Percentiles rank a stretch among this genome's conserved stretches.
phyloP scores from a whole-genome alignment of 1,139 yeast genomes.

The Nakaseomyces uthaithaninus region DNA sequence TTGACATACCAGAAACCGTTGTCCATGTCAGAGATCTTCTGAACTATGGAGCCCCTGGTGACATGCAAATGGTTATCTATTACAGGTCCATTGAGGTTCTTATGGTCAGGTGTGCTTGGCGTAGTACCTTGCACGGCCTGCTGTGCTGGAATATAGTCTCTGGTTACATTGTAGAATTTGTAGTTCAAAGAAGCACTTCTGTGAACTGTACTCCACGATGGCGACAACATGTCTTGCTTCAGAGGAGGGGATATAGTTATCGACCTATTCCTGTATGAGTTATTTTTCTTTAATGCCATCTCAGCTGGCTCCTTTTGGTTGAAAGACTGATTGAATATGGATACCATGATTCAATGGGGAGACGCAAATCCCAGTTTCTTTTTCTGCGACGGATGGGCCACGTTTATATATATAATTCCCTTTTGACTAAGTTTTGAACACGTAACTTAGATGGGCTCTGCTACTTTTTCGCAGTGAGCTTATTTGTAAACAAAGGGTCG shows the following conservation, averaged over 20 bases:
- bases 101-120: neutral
- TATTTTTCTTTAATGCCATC: constrained; percentile 1
- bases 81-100: neutral
- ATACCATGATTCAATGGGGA: constrained; percentile 6
- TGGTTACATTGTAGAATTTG: constrained; percentile 10
- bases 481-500: too few relatives aligned
- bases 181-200: constrained; percentile 8
- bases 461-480: too few relatives aligned
- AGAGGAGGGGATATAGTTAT: constrained; percentile 4
- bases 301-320: neutral
- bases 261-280: neutral
- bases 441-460: too few relatives aligned
- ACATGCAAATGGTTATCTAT: constrained; percentile 11
- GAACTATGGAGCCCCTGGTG: constrained; percentile 20
- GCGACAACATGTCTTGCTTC: neutral
- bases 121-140: neutral
- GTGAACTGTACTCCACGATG: constrained; percentile 8
- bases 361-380: too few relatives aligned
- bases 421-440: too few relatives aligned
- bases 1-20: constrained; percentile 17
- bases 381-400: too few relatives aligned
- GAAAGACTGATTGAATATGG: constrained; percentile 5
- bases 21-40: constrained; percentile 15
- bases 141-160: constrained; percentile 7
- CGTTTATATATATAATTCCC: too few relatives aligned